phyloP scores from a whole-genome alignment of 495 filamentous ascomycete species.

The Elasticomyces elasticus region DNA sequence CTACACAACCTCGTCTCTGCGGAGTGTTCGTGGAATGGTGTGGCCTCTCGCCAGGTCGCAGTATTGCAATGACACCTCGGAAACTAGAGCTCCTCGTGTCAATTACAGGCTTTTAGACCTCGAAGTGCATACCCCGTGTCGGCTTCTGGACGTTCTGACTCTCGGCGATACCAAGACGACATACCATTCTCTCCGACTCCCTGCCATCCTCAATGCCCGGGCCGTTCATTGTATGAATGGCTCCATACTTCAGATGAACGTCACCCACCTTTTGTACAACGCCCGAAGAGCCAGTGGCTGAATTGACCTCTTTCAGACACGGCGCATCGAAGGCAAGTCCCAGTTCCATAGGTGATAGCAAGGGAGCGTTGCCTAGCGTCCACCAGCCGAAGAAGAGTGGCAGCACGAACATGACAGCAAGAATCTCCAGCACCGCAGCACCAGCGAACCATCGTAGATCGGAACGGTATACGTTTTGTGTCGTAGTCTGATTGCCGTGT shows the following conservation, averaged over 20 bases:
- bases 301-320: not conserved
- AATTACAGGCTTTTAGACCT: too few relatives aligned
- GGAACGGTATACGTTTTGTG: not conserved
- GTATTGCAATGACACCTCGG: too few relatives aligned
- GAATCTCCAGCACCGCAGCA: not conserved
- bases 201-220: too few relatives aligned
- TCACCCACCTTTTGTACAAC: not conserved
- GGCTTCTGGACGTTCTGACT: not conserved
- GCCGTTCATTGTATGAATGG: not conserved
- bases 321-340: not conserved
- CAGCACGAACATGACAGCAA: not conserved
- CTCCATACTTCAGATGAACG: not conserved
- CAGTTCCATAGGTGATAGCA: not conserved
- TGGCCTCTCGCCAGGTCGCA: too few relatives aligned
- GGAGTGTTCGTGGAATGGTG: too few relatives aligned
- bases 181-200: not conserved
- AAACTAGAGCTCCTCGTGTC: too few relatives aligned
- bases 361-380: not conserved
- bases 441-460: not conserved
- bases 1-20: too few relatives aligned
- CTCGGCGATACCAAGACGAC: not conserved
- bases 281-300: not conserved
- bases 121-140: not conserved
- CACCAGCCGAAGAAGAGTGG: not conserved
- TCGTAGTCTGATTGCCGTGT: not conserved